Conservation (phyloP, 78 protist genomes). For the Capsaspora owczarzaki region DNA sequence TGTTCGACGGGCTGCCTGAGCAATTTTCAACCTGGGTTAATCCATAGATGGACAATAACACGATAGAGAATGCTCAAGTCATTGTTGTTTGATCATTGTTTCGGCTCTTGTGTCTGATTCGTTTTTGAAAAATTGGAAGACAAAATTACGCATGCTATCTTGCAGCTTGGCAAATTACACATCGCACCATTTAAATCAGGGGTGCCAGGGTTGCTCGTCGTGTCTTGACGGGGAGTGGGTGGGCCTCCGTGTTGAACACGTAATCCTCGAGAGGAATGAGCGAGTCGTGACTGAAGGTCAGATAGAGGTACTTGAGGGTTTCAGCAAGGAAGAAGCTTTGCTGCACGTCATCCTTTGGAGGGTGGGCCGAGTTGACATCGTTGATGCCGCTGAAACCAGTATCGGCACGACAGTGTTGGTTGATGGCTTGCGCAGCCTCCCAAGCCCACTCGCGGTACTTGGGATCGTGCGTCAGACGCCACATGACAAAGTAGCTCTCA, state of each 20-base stretch:
- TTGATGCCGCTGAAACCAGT: constrained; percentile 7
- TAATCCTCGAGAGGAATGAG: constrained; percentile 39
- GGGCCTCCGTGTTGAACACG: constrained; percentile 84
- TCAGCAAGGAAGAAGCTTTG: constrained; percentile 61
- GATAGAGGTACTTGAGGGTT: constrained; percentile 65
- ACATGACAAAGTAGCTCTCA: constrained; percentile 40
- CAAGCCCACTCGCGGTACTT: constrained; percentile 45
- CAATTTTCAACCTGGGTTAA: too few relatives aligned
- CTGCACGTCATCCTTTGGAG: background rate
- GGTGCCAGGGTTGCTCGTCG: too few relatives aligned
- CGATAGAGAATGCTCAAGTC: too few relatives aligned
- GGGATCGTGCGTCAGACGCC: constrained; percentile 20
- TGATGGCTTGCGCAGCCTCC: constrained; percentile 24
- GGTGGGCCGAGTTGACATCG: background rate
- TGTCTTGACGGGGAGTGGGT: constrained; percentile 51
- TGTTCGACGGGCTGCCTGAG: too few relatives aligned
- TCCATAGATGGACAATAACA: too few relatives aligned
- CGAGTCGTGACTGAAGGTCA: constrained; percentile 39
- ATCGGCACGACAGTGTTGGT: background rate
- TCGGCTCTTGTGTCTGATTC: too few relatives aligned
- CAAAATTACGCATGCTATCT: too few relatives aligned
- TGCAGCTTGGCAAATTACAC: too few relatives aligned
- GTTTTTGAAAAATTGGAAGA: too few relatives aligned
- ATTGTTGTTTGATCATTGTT: too few relatives aligned
- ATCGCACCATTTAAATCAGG: too few relatives aligned